Evolutionary conservation across 257 asterid genomes (phyloP).

Genomic region (Lycium barbarum): DNA sequence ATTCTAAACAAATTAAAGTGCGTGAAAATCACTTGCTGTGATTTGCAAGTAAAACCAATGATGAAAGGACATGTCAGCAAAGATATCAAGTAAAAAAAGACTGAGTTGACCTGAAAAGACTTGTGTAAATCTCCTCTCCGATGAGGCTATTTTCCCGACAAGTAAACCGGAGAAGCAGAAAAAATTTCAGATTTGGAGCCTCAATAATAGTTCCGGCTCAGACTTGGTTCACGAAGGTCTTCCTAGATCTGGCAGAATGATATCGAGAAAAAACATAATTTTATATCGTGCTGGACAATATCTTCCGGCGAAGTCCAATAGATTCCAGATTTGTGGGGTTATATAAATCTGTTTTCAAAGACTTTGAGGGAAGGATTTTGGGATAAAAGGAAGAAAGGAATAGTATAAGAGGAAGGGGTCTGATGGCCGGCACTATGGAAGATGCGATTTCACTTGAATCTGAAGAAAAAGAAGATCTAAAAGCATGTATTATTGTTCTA

Average conservation of each 20-base stretch:
- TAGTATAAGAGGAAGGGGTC: conserved; percentile 7
- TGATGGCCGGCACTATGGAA: neutral
- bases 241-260: neutral
- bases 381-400: conserved; percentile 2
- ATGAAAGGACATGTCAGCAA: neutral
- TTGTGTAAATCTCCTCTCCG: neutral
- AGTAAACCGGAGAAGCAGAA: neutral
- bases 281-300: neutral
- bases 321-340: conserved; percentile 12
- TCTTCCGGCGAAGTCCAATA: neutral
- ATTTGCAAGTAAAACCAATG: neutral
- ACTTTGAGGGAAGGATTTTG: neutral
- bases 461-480: neutral
- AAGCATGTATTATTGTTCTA: conserved; percentile 2
- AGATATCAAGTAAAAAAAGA: neutral
- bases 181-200: neutral
- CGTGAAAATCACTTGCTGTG: neutral
- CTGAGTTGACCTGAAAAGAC: neutral
- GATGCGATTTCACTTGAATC: neutral
- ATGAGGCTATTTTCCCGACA: neutral
- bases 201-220: neutral
- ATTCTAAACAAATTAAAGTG: neutral
- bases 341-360: neutral
- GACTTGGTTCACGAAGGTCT: neutral
- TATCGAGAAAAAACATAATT: neutral